Evolutionary conservation across 805 yeast genomes (phyloP).

Genomic region (Wickerhamiella azyma): DNA sequence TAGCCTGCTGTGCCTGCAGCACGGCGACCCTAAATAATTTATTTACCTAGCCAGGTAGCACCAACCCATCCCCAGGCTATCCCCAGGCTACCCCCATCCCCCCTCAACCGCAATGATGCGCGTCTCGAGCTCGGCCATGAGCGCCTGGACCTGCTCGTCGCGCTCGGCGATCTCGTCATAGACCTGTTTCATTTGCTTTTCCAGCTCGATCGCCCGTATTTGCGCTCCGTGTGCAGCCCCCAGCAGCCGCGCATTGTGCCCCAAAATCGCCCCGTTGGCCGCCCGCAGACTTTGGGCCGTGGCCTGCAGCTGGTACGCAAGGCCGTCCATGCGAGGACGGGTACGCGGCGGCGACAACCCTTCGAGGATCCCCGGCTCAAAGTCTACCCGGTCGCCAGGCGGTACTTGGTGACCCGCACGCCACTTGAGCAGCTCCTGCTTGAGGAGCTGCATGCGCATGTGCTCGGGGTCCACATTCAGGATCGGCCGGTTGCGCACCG

Average conservation of each 20-base stretch:
- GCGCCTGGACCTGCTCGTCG: conserved; percentile 26
- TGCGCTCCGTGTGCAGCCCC: conserved; percentile 13
- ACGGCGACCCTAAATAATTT: conserved; percentile 36
- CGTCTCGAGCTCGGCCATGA: not conserved
- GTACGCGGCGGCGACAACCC: not conserved
- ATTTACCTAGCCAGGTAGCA: no score
- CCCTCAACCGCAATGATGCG: not conserved
- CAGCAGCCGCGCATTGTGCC: conserved; percentile 3
- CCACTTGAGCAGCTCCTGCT: conserved; percentile 30
- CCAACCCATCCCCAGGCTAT: no score
- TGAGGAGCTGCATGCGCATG: conserved; percentile 22
- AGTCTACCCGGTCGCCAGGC: conserved; percentile 19
- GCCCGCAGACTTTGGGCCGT: not conserved
- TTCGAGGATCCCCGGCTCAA: not conserved
- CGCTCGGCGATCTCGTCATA: conserved; percentile 30
- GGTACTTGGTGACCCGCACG: conserved; percentile 25
- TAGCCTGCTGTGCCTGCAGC: conserved; percentile 55
- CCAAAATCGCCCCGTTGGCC: not conserved
- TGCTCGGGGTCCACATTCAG: conserved; percentile 37
- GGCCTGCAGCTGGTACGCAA: not conserved
- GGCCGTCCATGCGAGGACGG: not conserved
- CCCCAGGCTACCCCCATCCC: no score
- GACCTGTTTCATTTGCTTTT: conserved; percentile 10
- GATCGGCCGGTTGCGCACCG: conserved; percentile 49
- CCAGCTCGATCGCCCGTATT: not conserved